Base-by-base conservation (phyloP, 176 grass and related monocot genomes). In the Musa beccarii region DNA sequence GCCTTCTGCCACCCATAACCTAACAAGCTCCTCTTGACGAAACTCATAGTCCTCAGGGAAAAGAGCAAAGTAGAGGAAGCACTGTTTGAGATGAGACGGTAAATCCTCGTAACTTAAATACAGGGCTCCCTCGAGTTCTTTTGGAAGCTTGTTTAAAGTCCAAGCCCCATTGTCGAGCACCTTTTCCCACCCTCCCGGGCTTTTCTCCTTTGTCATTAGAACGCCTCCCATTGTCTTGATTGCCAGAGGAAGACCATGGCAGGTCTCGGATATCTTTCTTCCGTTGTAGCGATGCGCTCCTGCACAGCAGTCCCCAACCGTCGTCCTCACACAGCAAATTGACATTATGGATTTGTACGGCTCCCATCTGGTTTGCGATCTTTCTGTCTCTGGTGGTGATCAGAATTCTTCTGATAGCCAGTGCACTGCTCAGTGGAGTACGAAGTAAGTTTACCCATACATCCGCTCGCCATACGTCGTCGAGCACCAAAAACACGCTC, bases 31-130 rank as follows among this genome's bases (percentile, higher is more conserved):
- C 23, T 20, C 15, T 19, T 49, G 8, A 1, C 0, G 0, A 19
- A 81, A 73, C 1, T 0, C 8, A 68, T 12, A 66, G 59, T 76
- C 79, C 49, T 76, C 73, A 62, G 86, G 83, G 68, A 78, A 29
- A 24, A 88, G 65, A 9, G 80, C 79, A 22, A 71, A 85, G 21
- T 71, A 81, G 1, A 92, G 53, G 25, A 92, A 92, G 51, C 89
- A 88, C 1, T 74, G 64, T 24, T 92, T 92, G 0, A 92, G 74
- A 20, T 83, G 17, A 6, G 69, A 55, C 22, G 75, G 50, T 10
- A 92, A 61, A 43, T 88, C 20, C 0, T 25, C 84, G 6, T 84
- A 92, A 12, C 89, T 92, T 69, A 92, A 52, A 65, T 84, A 92
- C 0, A 92, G 20, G 17, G 78, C 22, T 0, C 72, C 74, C 21